Conservation (phyloP, 805 yeast species). For the Schizosaccharomyces cryophilus region DNA sequence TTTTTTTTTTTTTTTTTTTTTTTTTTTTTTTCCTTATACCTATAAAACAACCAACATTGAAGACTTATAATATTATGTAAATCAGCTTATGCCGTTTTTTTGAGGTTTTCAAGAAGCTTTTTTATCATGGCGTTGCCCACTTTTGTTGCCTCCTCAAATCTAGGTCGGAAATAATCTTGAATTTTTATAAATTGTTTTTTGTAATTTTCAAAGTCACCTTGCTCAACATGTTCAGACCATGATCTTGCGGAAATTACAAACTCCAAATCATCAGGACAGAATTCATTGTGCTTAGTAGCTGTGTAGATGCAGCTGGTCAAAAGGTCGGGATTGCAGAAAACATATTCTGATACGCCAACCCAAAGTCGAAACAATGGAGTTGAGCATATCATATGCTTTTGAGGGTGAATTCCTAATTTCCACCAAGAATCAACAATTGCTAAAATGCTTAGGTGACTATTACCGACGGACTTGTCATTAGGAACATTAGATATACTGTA, state of each 20-base stretch:
- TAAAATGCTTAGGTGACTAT: slow-evolving; percentile 67
- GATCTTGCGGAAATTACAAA: slow-evolving; percentile 71
- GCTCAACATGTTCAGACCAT: slow-evolving; percentile 68
- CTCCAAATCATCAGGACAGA: slow-evolving; percentile 74
- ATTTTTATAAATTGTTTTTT: slow-evolving; percentile 48
- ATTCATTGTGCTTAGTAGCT: slow-evolving; percentile 38
- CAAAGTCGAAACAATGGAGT: slow-evolving; percentile 84
- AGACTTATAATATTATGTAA: not conserved
- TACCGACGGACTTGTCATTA: slow-evolving; percentile 40
- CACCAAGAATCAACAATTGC: slow-evolving; percentile 92
- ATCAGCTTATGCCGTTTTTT: slow-evolving; percentile 1
- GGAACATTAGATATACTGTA: slow-evolving; percentile 55
- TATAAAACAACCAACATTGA: not conserved
- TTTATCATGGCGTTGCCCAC: slow-evolving; percentile 87
- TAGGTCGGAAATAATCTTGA: slow-evolving; percentile 62
- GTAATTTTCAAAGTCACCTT: slow-evolving; percentile 54
- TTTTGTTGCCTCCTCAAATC: slow-evolving; percentile 66
- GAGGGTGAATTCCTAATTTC: slow-evolving; percentile 63
- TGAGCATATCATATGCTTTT: slow-evolving; percentile 89
- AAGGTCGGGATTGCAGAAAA: slow-evolving; percentile 62
- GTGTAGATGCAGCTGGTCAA: slow-evolving; percentile 60
- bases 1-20: no score
- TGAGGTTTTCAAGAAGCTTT: slow-evolving; percentile 29
- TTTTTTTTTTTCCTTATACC: no score
- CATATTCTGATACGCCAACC: slow-evolving; percentile 77